These are phyloP conservation scores for Kwoniella europaea DNA, from an alignment of 768 basidiomycete genomes.

Conservation along the genomic window DNA sequence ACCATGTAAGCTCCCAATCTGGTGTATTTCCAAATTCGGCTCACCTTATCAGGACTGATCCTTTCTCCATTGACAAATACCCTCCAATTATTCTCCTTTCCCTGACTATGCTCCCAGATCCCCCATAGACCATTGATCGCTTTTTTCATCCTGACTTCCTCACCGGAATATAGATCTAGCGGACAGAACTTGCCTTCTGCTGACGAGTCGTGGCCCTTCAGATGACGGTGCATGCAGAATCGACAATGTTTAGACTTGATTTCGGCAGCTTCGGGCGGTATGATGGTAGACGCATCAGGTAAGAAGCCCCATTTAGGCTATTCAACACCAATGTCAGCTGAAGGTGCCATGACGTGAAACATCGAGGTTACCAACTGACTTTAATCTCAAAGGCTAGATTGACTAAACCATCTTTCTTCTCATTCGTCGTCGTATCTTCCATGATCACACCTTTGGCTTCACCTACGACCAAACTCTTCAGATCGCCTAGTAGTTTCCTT, in stretches of 20 bases:
- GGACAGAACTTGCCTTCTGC: slow-evolving; percentile 70
- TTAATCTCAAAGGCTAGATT: slow-evolving; percentile 85
- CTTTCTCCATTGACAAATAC: slow-evolving; percentile 73
- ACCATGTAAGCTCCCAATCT: not conserved
- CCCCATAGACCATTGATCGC: slow-evolving; percentile 76
- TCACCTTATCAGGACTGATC: slow-evolving; percentile 67
- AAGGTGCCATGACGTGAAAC: not conserved
- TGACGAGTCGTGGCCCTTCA: slow-evolving; percentile 55
- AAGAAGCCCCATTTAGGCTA: slow-evolving; percentile 99
- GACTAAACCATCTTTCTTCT: slow-evolving; percentile 54
- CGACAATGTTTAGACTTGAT: slow-evolving; percentile 79
- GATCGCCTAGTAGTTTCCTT: slow-evolving; percentile 56
- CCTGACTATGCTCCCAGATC: slow-evolving; percentile 70
- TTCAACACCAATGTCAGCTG: not conserved
- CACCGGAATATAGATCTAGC: slow-evolving; percentile 82
- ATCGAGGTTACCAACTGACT: slow-evolving; percentile 60
- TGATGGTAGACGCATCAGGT: slow-evolving; percentile 67
- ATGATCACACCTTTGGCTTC: slow-evolving; percentile 70
- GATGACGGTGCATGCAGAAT: slow-evolving; percentile 83
- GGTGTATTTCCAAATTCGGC: slow-evolving; percentile 37
- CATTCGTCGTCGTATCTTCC: slow-evolving; percentile 69
- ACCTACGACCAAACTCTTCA: slow-evolving; percentile 1
- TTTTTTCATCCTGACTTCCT: slow-evolving; percentile 65
- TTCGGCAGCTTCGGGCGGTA: slow-evolving; percentile 64
- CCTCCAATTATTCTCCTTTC: slow-evolving; percentile 77